phyloP scores from a whole-genome alignment of 345 rosid genomes.

The Clarkia xantiana region DNA sequence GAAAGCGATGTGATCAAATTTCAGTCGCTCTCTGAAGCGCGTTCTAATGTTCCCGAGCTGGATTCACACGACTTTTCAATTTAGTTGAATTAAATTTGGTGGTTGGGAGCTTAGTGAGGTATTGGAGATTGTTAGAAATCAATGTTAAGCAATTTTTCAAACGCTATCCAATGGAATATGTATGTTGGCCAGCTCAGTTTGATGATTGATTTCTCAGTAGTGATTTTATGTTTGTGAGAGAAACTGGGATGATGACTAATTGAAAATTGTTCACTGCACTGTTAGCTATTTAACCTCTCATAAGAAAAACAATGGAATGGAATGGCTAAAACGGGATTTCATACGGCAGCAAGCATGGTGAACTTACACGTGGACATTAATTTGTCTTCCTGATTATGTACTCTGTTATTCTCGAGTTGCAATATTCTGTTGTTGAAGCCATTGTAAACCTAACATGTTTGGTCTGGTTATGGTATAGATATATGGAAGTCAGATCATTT shows the following conservation, averaged over 20 bases:
- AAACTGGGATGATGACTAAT: not conserved
- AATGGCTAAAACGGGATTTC: not conserved
- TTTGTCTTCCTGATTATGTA: not conserved
- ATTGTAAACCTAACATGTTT: not conserved
- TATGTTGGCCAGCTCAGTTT: too few relatives aligned
- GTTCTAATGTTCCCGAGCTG: not conserved
- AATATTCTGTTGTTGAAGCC: not conserved
- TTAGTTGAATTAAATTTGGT: too few relatives aligned
- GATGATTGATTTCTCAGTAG: too few relatives aligned
- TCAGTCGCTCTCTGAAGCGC: not conserved
- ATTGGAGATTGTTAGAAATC: too few relatives aligned
- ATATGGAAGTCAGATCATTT: conserved; percentile 25
- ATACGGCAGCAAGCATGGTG: too few relatives aligned
- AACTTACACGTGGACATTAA: not conserved
- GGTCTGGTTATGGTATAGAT: conserved; percentile 28
- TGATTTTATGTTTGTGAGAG: not conserved
- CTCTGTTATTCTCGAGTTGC: not conserved
- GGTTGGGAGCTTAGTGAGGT: too few relatives aligned
- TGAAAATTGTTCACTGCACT: not conserved
- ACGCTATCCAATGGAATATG: too few relatives aligned
- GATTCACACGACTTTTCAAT: not conserved
- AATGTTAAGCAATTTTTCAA: too few relatives aligned
- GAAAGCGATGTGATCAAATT: not conserved
- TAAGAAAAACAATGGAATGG: not conserved
- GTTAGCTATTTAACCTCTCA: not conserved